Percentiles rank a stretch among this genome's conserved stretches.
phyloP scores from a whole-genome alignment of 495 filamentous ascomycete species.

The Aspergillus nidulans region DNA sequence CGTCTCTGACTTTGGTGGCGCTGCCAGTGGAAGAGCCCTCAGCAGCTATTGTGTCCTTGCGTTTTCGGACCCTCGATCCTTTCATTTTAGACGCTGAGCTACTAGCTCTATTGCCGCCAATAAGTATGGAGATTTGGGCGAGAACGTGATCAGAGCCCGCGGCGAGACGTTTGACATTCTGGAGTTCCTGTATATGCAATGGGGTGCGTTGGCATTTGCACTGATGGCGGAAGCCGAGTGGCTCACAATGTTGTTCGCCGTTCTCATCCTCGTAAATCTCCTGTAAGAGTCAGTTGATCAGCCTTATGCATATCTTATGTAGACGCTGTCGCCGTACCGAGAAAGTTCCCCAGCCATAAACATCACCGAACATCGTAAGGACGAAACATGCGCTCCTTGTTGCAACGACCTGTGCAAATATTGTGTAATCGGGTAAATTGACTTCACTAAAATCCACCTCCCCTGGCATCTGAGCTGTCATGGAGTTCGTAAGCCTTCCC shows the following conservation, averaged over 20 bases:
- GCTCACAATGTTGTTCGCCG: slow-evolving; percentile 52
- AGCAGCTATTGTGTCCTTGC: too few relatives aligned
- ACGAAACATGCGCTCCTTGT: slow-evolving; percentile 61
- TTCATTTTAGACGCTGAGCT: too few relatives aligned
- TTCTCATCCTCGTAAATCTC: slow-evolving; percentile 21
- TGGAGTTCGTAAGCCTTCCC: slow-evolving; percentile 51
- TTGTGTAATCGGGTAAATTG: slow-evolving; percentile 45
- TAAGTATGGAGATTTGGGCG: slow-evolving; percentile 28
- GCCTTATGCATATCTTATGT: not conserved
- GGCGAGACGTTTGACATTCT: slow-evolving; percentile 57
- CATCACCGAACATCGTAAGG: slow-evolving; percentile 57
- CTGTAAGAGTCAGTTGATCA: not conserved
- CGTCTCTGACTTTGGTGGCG: slow-evolving; percentile 52
- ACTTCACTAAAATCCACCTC: slow-evolving; percentile 34
- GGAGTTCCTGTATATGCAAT: slow-evolving; percentile 47
- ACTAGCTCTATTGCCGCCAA: not conserved
- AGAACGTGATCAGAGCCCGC: slow-evolving; percentile 68
- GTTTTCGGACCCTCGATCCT: too few relatives aligned
- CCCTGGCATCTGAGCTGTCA: slow-evolving; percentile 22
- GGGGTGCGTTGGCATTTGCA: slow-evolving; percentile 41
- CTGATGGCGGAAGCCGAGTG: slow-evolving; percentile 58
- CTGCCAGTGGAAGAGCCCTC: too few relatives aligned
- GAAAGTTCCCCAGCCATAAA: slow-evolving; percentile 73
- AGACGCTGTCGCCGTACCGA: slow-evolving; percentile 38
- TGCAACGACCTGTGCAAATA: slow-evolving; percentile 56